Evolutionary conservation across 1,284 basidiomycete genomes (phyloP), one percentile per base, ranked within the genome.

Genomic region (Neotropicomus parvogracilis): DNA sequence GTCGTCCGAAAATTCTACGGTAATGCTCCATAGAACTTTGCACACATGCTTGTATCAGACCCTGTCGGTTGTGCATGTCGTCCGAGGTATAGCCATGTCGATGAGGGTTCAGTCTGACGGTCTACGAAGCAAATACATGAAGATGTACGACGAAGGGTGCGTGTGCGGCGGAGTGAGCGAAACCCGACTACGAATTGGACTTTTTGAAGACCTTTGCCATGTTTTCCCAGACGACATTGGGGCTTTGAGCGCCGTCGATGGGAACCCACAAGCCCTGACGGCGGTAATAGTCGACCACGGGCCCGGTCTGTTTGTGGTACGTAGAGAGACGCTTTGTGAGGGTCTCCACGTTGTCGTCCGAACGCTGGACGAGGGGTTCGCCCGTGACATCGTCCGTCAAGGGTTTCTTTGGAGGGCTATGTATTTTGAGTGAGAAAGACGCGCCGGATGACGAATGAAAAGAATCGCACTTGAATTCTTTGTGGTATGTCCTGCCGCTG

Each of bases 221-320:
- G 69, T 82, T 84, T 56, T 88, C 83, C 95, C 95, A 98, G 24
- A 98, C 95, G 50, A 97, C 79, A 54, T 77, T 80, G 14, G 95
- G 95, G 36, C 85, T 81, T 74, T 98, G 95, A 24, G 94, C 88
- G 49, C 94, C 95, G 66, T 99, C 95, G 56, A 99, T 80, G 37
- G 86, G 87, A 47, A 79, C 75, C 91, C 91, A 95, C 44, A 95
- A 79, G 41, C 90, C 88, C 63, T 92, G 88, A 59, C 80, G 78
- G 71, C 88, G 90, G 82, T 99, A 99, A 77, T 97, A 97, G 46
- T 92, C 92, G n/a, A 94, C 89, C 24, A 99, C 95, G 27, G 95
- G 94, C 4, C 87, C 88, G 19, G 95, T 99, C 71, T 97, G 94
- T 45, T 78, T 71, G 75, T 98, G 95, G 79, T 90, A 98, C 12